These are phyloP conservation scores for Clausena lansium DNA, from an alignment of 345 rosid genomes.

Conservation along the genomic window DNA sequence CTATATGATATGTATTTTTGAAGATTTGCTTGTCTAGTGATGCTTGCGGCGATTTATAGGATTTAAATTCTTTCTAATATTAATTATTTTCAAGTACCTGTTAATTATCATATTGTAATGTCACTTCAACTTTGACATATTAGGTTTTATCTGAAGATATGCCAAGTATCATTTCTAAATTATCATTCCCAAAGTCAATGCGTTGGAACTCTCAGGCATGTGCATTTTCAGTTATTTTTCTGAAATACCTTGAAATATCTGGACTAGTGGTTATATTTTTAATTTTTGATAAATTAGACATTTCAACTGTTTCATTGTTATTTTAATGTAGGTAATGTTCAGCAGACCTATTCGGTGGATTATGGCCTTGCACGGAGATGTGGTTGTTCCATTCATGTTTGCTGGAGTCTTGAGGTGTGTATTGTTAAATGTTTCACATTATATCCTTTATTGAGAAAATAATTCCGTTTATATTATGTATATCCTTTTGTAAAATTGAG, in stretches of 20 bases:
- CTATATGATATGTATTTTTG: background rate
- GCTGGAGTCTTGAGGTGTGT: conserved; percentile 81
- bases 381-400: conserved; percentile 73
- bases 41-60: background rate
- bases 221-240: conserved; percentile 16
- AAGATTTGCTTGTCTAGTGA: background rate
- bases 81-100: background rate
- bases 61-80: background rate
- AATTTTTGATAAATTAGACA: background rate
- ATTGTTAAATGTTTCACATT: conserved; percentile 17
- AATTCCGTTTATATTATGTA: background rate
- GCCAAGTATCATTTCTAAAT: conserved; percentile 63
- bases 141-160: conserved; percentile 88
- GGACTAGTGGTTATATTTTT: background rate
- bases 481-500: background rate
- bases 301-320: conserved; percentile 13
- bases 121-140: conserved; percentile 3
- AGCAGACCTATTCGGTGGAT: conserved; percentile 98
- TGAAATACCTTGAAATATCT: background rate
- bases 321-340: conserved; percentile 62
- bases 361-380: conserved; percentile 86
- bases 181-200: conserved; percentile 93
- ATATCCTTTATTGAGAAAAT: background rate
- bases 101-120: background rate
- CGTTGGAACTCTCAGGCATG: conserved; percentile 91